Percentiles rank a stretch among this genome's conserved stretches.
Evolutionary conservation across 345 rosid genomes (phyloP).

Genomic region (sweet orange (Citrus sinensis)): DVS_A1.0 CM039164.1:17527001-17527500

Average conservation of each 20-base stretch:
- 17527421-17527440: background rate
- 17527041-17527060: background rate
- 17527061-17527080: no score
- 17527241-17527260: background rate
- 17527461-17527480: conserved; percentile 18
- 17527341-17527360: no score
- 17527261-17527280: background rate
- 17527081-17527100: no score
- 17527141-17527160: no score
- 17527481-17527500: background rate
- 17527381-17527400: no score
- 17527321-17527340: no score
- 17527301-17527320: no score
- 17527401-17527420: no score
- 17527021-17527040: background rate
- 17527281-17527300: background rate
- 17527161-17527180: no score
- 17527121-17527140: no score
- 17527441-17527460: background rate
- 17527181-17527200: background rate
- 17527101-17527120: no score
- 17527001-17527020: background rate
- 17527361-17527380: no score
- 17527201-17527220: background rate
- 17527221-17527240: background rate